These are phyloP conservation scores for Suhomyces prunicola DNA, from an alignment of 805 yeast species.

Conservation along the genomic window DNA sequence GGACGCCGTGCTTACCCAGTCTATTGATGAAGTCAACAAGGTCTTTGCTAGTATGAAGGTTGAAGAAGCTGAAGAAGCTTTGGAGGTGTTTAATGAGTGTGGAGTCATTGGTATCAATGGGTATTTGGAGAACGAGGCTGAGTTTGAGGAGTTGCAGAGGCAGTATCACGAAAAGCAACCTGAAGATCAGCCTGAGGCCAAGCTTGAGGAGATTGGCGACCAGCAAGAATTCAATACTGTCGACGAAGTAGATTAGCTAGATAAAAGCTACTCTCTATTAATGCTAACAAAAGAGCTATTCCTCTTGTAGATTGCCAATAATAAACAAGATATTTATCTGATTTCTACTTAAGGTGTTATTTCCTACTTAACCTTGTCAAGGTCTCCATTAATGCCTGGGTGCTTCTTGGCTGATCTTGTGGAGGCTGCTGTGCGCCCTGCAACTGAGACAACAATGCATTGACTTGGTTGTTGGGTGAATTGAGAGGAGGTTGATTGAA, in stretches of 20 bases:
- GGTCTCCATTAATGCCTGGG: slow-evolving; percentile 34
- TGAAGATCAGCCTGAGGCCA: slow-evolving; percentile 5
- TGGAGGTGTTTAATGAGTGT: slow-evolving; percentile 73
- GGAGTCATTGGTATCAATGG: slow-evolving; percentile 84
- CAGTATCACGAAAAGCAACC: slow-evolving; percentile 38
- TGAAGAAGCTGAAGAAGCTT: slow-evolving; percentile 73
- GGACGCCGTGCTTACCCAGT: slow-evolving; percentile 67
- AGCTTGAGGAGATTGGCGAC: slow-evolving; percentile 6
- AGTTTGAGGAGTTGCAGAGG: slow-evolving; percentile 53
- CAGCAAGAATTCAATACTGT: slow-evolving; percentile 9
- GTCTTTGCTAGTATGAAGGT: slow-evolving; percentile 72
- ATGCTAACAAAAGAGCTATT: neutral
- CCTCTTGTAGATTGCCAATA: neutral
- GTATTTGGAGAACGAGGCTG: slow-evolving; percentile 66
- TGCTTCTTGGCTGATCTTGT: slow-evolving; percentile 13
- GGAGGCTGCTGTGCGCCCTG: slow-evolving; percentile 15
- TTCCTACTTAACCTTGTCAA: slow-evolving; percentile 34
- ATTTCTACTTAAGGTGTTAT: neutral
- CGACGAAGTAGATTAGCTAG: slow-evolving; percentile 12
- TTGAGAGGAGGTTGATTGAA: slow-evolving; percentile 11
- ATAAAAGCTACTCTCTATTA: neutral
- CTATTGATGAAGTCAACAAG: slow-evolving; percentile 75
- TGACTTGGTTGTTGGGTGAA: slow-evolving; percentile 22
- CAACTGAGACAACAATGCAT: slow-evolving; percentile 25
- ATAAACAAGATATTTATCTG: too few relatives aligned